phyloP scores from a whole-genome alignment of 1,284 basidiomycete genomes.

The Ganoderma leucocontextum region DNA sequence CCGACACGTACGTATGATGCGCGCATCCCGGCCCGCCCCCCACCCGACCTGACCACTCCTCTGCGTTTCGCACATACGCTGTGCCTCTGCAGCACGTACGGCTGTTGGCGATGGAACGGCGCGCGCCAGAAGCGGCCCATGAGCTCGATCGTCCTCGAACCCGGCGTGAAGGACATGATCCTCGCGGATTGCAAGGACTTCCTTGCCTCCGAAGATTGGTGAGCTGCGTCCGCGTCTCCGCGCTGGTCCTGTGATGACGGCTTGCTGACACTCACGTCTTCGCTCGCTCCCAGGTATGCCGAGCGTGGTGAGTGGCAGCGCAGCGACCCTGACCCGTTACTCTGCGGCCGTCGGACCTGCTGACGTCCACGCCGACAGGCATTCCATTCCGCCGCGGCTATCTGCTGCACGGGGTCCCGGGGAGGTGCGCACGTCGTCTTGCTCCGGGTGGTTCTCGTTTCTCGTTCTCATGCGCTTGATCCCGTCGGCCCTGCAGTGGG shows the following conservation, averaged over 20 bases:
- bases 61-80: not conserved
- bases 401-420: conserved; percentile 83
- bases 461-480: conserved; percentile 27
- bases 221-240: conserved; percentile 37
- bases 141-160: conserved; percentile 87
- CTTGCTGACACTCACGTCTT: conserved; percentile 5
- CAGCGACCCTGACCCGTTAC: conserved; percentile 20
- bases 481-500: conserved; percentile 57
- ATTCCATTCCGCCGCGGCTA: conserved; percentile 89
- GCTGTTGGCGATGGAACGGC: conserved; percentile 86
- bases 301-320: conserved; percentile 68
- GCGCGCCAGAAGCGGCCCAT: conserved; percentile 86
- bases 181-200: conserved; percentile 86
- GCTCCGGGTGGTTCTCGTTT: conserved; percentile 16
- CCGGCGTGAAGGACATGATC: conserved; percentile 88
- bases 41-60: not conserved
- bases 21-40: not conserved
- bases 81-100: conserved; percentile 59
- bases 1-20: conserved; percentile 72
- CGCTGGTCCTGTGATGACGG: conserved; percentile 18
- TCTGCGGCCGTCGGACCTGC: conserved; percentile 33
- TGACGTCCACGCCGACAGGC: conserved; percentile 51
- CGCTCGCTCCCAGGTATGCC: conserved; percentile 67
- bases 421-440: conserved; percentile 61
- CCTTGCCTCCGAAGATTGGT: conserved; percentile 84